Evolutionary conservation across 306 rosid genomes (phyloP).

Genomic region (Alnus glutinosa): DNA sequence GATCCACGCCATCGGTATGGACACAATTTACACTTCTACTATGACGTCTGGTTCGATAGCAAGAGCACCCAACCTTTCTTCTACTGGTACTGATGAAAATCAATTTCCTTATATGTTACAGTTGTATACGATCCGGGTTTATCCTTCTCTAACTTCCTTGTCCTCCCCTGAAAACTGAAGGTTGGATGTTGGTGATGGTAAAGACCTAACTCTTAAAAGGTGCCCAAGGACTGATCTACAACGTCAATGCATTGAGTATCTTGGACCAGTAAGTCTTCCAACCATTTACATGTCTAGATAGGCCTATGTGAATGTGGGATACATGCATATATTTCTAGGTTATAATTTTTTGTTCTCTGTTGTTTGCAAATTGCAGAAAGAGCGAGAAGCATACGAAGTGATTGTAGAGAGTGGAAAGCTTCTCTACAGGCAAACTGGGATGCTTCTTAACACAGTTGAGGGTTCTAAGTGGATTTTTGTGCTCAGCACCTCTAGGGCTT

Average conservation of each 20-base stretch:
- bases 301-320: not conserved
- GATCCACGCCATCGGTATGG: slow-evolving; percentile 61
- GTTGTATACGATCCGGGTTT: not conserved
- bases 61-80: slow-evolving; percentile 53
- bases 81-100: slow-evolving; percentile 40
- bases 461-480: slow-evolving; percentile 59
- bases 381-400: slow-evolving; percentile 46
- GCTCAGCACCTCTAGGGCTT: slow-evolving; percentile 51
- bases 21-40: slow-evolving; percentile 51
- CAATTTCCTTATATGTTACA: not conserved
- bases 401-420: slow-evolving; percentile 40
- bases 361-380: slow-evolving; percentile 33
- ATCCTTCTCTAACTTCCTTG: not conserved
- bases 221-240: slow-evolving; percentile 38
- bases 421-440: slow-evolving; percentile 32
- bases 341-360: slow-evolving; percentile 9
- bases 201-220: slow-evolving; percentile 36
- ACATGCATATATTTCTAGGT: not conserved
- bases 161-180: slow-evolving; percentile 23
- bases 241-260: slow-evolving; percentile 46
- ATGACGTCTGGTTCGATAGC: slow-evolving; percentile 43
- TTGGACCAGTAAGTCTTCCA: slow-evolving; percentile 47
- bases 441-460: slow-evolving; percentile 34
- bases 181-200: slow-evolving; percentile 63
- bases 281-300: not conserved